Evolutionary conservation across 1,284 basidiomycete genomes (phyloP).

Genomic region (Leccinum solheimii): DNA sequence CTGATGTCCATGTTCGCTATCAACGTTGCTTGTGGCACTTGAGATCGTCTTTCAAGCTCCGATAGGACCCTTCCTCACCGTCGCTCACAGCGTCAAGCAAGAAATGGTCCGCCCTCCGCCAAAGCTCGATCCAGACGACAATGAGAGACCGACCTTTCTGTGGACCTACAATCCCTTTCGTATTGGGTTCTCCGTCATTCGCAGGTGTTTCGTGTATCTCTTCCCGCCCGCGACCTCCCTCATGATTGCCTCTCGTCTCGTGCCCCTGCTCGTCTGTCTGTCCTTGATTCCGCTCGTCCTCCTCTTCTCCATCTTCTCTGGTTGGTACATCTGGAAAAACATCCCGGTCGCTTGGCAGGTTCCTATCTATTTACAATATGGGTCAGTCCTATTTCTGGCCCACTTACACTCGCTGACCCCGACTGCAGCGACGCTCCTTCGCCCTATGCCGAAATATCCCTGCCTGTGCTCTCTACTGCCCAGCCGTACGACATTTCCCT

Average conservation of each 20-base stretch:
- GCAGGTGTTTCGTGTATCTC: slow-evolving; percentile 15
- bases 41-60: slow-evolving; percentile 23
- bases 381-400: slow-evolving; percentile 46
- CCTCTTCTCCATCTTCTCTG: slow-evolving; percentile 60
- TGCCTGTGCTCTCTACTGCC: slow-evolving; percentile 52
- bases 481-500: slow-evolving; percentile 74
- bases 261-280: slow-evolving; percentile 60
- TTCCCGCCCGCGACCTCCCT: slow-evolving; percentile 51
- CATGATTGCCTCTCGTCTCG: slow-evolving; percentile 50
- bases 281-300: slow-evolving; percentile 62
- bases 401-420: slow-evolving; percentile 7
- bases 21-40: background rate
- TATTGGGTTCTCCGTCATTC: slow-evolving; percentile 2
- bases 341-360: slow-evolving; percentile 67
- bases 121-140: slow-evolving; percentile 26
- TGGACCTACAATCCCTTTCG: slow-evolving; percentile 2
- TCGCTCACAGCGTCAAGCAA: slow-evolving; percentile 11
- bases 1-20: slow-evolving; percentile 32
- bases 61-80: slow-evolving; percentile 15
- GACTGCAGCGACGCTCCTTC: slow-evolving; percentile 53
- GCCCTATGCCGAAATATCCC: slow-evolving; percentile 57
- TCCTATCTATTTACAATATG: slow-evolving; percentile 71
- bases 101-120: slow-evolving; percentile 29
- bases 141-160: background rate
- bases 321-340: slow-evolving; percentile 69